Evolutionary conservation across 1,139 yeast species (phyloP).

Genomic region (Kluyveromyces sp.): DNA sequence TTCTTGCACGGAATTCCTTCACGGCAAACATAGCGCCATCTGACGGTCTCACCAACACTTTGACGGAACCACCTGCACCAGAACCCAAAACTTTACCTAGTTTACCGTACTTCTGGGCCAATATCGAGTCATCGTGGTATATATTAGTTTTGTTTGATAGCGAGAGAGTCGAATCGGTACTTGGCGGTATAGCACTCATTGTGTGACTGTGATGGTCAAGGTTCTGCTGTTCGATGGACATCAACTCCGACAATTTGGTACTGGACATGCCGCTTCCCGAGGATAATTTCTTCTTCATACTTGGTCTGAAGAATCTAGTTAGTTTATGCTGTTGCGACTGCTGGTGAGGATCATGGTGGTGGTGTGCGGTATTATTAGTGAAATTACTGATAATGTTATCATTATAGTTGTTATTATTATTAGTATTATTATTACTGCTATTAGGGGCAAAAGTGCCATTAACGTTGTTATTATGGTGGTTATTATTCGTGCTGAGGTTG

Average conservation of each 20-base stretch:
- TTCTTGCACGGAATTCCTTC: conserved; percentile 85
- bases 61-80: conserved; percentile 97
- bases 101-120: conserved; percentile 80
- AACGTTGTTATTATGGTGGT: conserved; percentile 14
- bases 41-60: conserved; percentile 70
- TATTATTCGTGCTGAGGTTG: too few species aligned
- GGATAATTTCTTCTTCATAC: conserved; percentile 15
- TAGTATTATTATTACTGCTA: too few species aligned
- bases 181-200: conserved; percentile 31
- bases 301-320: conserved; percentile 53
- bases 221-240: conserved; percentile 10
- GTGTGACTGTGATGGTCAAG: conserved; percentile 26
- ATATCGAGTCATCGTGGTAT: conserved; percentile 51
- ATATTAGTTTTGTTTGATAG: conserved; percentile 31
- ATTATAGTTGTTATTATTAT: too few species aligned
- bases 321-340: conserved; percentile 36
- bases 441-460: too few species aligned
- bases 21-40: conserved; percentile 90
- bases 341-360: conserved; percentile 10
- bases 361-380: too few species aligned
- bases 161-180: conserved; percentile 29
- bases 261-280: conserved; percentile 5
- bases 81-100: conserved; percentile 87
- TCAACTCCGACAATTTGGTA: conserved; percentile 3
- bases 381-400: too few species aligned